Conservation (phyloP, 2,329 filamentous ascomycete species). For the Xylariales sp. region DNA sequence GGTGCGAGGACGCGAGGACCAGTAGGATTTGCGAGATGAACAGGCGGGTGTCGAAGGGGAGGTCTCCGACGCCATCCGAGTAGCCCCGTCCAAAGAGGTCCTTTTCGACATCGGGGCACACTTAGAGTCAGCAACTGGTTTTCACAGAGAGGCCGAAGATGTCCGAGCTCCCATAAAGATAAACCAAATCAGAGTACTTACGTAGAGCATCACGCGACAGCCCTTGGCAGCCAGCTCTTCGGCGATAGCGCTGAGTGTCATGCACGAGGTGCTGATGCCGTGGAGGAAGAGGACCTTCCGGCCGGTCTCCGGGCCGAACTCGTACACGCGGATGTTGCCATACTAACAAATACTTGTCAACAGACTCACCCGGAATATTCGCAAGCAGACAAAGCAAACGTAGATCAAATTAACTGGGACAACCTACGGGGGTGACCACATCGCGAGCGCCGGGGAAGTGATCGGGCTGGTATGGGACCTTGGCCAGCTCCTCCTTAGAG, state of each 20-base stretch:
- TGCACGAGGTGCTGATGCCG: constrained; percentile 78
- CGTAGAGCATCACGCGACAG: constrained; percentile 75
- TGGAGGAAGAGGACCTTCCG: constrained; percentile 74
- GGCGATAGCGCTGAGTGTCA: constrained; percentile 66
- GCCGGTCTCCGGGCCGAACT: constrained; percentile 73
- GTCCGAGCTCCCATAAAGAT: too few relatives aligned
- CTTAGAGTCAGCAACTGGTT: too few relatives aligned
- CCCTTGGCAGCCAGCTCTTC: constrained; percentile 62
- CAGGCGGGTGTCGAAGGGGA: constrained; percentile 69
- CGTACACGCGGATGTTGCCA: constrained; percentile 73
- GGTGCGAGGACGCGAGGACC: constrained; percentile 63
- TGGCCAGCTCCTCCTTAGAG: constrained; percentile 29
- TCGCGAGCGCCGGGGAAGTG: constrained; percentile 69
- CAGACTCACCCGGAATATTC: too few relatives aligned
- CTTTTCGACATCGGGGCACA: constrained; percentile 27
- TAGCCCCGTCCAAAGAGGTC: constrained; percentile 68
- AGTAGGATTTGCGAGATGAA: constrained; percentile 70
- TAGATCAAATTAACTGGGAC: too few relatives aligned
- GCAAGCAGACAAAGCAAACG: too few relatives aligned
- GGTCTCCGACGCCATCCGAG: constrained; percentile 58
- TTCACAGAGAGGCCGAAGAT: too few relatives aligned
- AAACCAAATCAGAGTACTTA: background rate
- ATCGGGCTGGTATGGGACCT: constrained; percentile 58
- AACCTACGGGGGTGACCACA: constrained; percentile 58
- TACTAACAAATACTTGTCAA: constrained; percentile 39